These are phyloP conservation scores for Tetrapisispora phaffii DNA, from an alignment of 805 yeast species.

Conservation along the genomic window DNA sequence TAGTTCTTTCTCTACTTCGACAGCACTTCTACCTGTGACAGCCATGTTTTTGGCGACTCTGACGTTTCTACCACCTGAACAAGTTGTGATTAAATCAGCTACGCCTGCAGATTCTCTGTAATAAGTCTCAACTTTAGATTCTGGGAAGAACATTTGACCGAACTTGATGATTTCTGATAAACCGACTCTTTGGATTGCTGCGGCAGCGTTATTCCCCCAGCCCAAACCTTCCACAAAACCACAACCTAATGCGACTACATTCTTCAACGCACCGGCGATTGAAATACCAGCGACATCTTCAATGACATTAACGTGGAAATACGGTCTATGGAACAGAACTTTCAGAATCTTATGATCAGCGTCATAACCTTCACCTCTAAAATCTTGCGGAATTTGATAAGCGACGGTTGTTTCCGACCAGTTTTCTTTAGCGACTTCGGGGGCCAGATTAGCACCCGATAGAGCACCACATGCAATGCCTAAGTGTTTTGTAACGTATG, in stretches of 20 bases:
- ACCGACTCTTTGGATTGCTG: slow-evolving; percentile 95
- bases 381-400: slow-evolving; percentile 59
- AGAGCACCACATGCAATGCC: slow-evolving; percentile 91
- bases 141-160: slow-evolving; percentile 70
- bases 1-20: slow-evolving; percentile 72
- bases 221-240: slow-evolving; percentile 95
- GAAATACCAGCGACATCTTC: slow-evolving; percentile 93
- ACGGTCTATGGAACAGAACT: slow-evolving; percentile 87
- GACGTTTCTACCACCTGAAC: slow-evolving; percentile 95
- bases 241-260: slow-evolving; percentile 89
- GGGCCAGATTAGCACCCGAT: slow-evolving; percentile 94
- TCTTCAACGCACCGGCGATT: slow-evolving; percentile 92
- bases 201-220: slow-evolving; percentile 98
- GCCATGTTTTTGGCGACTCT: slow-evolving; percentile 83
- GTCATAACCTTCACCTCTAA: slow-evolving; percentile 34
- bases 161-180: slow-evolving; percentile 79
- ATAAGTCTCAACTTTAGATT: slow-evolving; percentile 65
- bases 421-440: slow-evolving; percentile 88
- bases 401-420: slow-evolving; percentile 98
- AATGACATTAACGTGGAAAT: slow-evolving; percentile 90
- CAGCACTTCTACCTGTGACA: slow-evolving; percentile 61
- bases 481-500: slow-evolving; percentile 65
- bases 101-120: slow-evolving; percentile 94
- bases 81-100: slow-evolving; percentile 93
- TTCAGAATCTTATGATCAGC: slow-evolving; percentile 63